Base-by-base conservation (phyloP, 1,284 basidiomycete genomes). In the Acaromyces ingoldii region DNA sequence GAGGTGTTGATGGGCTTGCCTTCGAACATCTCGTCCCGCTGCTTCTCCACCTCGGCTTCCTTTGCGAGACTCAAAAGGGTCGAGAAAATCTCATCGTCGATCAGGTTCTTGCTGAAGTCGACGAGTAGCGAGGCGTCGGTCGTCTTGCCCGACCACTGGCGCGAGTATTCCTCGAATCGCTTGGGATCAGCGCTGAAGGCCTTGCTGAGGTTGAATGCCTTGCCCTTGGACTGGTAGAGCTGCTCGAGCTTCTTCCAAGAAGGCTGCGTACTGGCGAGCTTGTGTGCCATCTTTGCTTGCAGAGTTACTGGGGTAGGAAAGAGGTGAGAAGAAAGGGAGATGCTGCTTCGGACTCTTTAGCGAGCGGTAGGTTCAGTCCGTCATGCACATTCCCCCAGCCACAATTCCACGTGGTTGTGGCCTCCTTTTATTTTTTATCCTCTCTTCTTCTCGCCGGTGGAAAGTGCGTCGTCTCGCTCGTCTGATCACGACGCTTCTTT, bases 1-100 rank as follows among this genome's bases (percentile, higher is more conserved):
- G 91, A 93, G 17, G 91, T 92, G 81, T 98, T 97, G 82, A 98
- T 96, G 79, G 96, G 93, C 77, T 90, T 84, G 51, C 95, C 93
- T 1, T 84, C 78, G 75, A 92, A 97, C 91, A 97, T 95, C 77
- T 85, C 85, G 76, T 97, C 88, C 49, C 91, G 84, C 77, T 83
- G 85, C 47, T 82, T 76, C 82, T 95, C 89, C 58, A 98, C 84
- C 53, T 84, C 78, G 26, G 91, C 91, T 78, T 97, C 91, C 57
- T 84, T 82, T 22, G 85, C 89, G 57, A 97, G 85, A 26, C 81
- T 78, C 66, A 97, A 81, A 50, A 96, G 84, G 15, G 83, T 63
- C 29, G 62, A 54, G 45, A 76, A 82, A 76, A 97, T 84, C 58
- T 89, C 84, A 67, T 90, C 81, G 58, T 88, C 91, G 81, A 97